Percentiles rank a stretch among this genome's conserved stretches.
Evolutionary conservation across 2,329 filamentous ascomycete genomes (phyloP).

Genomic region (Epichloe typhina): DNA sequence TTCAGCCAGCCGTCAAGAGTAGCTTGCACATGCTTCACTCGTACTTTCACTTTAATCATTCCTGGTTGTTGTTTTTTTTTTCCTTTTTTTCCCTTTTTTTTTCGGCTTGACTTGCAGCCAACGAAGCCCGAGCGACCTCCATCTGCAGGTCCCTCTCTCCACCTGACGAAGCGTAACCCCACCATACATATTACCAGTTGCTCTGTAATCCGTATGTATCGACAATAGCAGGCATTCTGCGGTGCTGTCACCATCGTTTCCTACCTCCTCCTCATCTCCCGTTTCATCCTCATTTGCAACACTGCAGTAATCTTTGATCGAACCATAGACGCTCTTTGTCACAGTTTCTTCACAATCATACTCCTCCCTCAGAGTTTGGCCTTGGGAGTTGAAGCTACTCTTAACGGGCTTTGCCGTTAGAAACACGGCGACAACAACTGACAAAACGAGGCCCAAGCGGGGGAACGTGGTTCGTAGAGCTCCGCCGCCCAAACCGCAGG

Average conservation of each 20-base stretch:
- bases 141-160: background rate
- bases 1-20: too few species aligned
- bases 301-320: background rate
- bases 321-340: background rate
- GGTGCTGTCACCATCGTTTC: background rate
- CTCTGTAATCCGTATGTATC: background rate
- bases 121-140: background rate
- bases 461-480: slow-evolving; percentile 1
- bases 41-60: too few species aligned
- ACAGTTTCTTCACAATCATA: background rate
- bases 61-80: too few species aligned
- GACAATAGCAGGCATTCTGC: background rate
- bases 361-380: background rate
- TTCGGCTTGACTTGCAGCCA: too few species aligned
- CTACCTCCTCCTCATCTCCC: background rate
- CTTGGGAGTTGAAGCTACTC: background rate
- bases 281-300: background rate
- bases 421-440: background rate
- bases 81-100: too few species aligned
- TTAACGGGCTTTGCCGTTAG: background rate
- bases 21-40: too few species aligned
- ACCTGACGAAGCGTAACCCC: background rate
- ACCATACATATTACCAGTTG: background rate
- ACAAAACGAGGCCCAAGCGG: slow-evolving; percentile 6
- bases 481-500: slow-evolving; percentile 2